Conservation (phyloP, 805 yeast species). For the Komagataella populi region DNA sequence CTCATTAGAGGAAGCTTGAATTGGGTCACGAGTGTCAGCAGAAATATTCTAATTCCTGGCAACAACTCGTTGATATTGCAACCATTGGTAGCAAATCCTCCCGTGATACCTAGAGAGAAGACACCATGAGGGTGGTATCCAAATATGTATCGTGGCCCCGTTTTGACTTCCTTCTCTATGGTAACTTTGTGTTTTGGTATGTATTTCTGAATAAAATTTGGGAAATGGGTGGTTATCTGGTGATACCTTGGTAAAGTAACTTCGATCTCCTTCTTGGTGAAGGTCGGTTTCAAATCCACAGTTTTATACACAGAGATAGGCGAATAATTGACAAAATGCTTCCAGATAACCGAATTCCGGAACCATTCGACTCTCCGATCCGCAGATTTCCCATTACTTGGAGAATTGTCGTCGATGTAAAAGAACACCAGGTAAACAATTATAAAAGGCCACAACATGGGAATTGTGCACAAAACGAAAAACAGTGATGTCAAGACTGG, state of each 20-base stretch:
- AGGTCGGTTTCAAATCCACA: constrained; percentile 61
- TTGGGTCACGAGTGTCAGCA: constrained; percentile 73
- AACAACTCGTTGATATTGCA: constrained; percentile 52
- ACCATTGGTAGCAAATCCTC: constrained; percentile 74
- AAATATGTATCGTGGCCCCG: constrained; percentile 73
- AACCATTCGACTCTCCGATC: constrained; percentile 42
- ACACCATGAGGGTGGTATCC: constrained; percentile 97
- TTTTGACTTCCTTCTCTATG: constrained; percentile 16
- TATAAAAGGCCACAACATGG: constrained; percentile 53
- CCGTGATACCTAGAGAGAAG: constrained; percentile 82
- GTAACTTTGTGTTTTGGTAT: not conserved
- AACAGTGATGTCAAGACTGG: constrained; percentile 43
- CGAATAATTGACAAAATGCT: constrained; percentile 62
- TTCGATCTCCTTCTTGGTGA: constrained; percentile 18
- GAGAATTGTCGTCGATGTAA: constrained; percentile 47
- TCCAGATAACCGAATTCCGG: constrained; percentile 49
- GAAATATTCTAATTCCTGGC: constrained; percentile 73
- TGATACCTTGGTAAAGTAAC: constrained; percentile 1
- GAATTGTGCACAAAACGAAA: constrained; percentile 43
- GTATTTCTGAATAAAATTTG: not conserved
- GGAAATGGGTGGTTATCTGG: constrained; percentile 2
- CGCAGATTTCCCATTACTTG: constrained; percentile 59
- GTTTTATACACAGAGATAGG: constrained; percentile 67
- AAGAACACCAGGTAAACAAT: constrained; percentile 51
- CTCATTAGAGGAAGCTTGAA: constrained; percentile 76